These are phyloP conservation scores for Tilletia walkeri DNA, from an alignment of 1,284 basidiomycete genomes.

Conservation along the genomic window DNA sequence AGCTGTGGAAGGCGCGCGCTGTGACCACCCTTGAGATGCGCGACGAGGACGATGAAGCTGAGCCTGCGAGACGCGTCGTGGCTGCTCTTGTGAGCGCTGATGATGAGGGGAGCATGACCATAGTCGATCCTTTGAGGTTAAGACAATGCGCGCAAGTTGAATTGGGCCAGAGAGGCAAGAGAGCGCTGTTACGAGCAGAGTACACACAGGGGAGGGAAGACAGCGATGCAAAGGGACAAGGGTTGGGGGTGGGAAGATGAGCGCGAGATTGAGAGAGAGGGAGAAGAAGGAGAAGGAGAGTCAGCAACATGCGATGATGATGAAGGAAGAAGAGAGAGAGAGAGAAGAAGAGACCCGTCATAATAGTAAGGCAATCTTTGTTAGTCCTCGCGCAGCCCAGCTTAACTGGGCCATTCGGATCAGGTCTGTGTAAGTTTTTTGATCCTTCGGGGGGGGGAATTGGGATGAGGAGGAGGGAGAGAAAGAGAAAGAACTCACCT, in stretches of 20 bases:
- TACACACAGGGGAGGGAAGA: neutral
- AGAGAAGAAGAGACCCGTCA: neutral
- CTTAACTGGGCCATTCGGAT: slow-evolving; percentile 3
- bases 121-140: neutral
- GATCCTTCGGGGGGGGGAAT: neutral
- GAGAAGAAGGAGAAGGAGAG: neutral
- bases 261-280: neutral
- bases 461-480: too few relatives aligned
- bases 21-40: too few relatives aligned
- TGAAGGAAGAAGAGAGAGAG: neutral
- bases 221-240: neutral
- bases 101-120: neutral
- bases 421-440: slow-evolving; percentile 16
- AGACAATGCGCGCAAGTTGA: neutral
- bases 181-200: neutral
- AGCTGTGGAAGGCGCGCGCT: slow-evolving; percentile 1
- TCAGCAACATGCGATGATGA: neutral
- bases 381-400: neutral
- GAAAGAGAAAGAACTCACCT: too few relatives aligned
- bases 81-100: neutral
- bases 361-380: neutral
- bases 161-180: neutral
- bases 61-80: too few relatives aligned
- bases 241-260: neutral
- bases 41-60: too few relatives aligned